These are phyloP conservation scores for Sordariomycetes sp. DNA, from an alignment of 2,329 filamentous ascomycete genomes.

Conservation along the genomic window DNA sequence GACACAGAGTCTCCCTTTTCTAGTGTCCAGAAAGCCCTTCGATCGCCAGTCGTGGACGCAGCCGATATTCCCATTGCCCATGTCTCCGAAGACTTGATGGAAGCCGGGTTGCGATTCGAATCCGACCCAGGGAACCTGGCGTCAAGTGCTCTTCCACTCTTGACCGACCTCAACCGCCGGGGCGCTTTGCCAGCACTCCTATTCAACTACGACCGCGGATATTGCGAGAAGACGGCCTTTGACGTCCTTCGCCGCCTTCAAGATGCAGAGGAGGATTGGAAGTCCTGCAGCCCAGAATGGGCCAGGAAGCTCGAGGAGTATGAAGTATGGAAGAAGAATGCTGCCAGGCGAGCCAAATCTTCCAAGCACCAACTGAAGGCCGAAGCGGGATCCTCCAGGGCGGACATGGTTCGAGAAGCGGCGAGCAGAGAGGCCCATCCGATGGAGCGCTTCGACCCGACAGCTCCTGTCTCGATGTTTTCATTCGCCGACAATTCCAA, in stretches of 20 bases:
- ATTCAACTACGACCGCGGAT: constrained; percentile 63
- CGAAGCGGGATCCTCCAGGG: constrained; percentile 17
- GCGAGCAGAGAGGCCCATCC: constrained; percentile 41
- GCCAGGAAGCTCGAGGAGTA: constrained; percentile 45
- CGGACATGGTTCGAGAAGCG: constrained; percentile 25
- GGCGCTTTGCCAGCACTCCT: constrained; percentile 62
- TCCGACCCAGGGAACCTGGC: not conserved
- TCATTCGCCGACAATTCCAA: constrained; percentile 56
- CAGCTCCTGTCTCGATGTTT: constrained; percentile 51
- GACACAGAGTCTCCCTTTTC: constrained; percentile 32
- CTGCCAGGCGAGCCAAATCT: constrained; percentile 34
- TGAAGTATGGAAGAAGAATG: constrained; percentile 42
- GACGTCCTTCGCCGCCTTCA: constrained; percentile 39
- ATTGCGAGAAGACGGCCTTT: constrained; percentile 50
- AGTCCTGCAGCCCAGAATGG: constrained; percentile 48
- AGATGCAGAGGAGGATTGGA: constrained; percentile 30
- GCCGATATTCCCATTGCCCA: not conserved
- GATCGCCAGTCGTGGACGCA: not conserved
- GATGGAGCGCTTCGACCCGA: constrained; percentile 58
- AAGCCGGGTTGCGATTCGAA: not conserved
- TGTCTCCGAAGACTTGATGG: constrained; percentile 5
- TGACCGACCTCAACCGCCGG: constrained; percentile 49
- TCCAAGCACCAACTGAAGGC: constrained; percentile 26
- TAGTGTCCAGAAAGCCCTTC: constrained; percentile 33
- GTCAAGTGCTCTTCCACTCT: constrained; percentile 32